Percentiles rank a stretch among this genome's conserved stretches.
Evolutionary conservation across 768 basidiomycete species (phyloP).

Genomic region (Galerina sulciceps): DNA sequence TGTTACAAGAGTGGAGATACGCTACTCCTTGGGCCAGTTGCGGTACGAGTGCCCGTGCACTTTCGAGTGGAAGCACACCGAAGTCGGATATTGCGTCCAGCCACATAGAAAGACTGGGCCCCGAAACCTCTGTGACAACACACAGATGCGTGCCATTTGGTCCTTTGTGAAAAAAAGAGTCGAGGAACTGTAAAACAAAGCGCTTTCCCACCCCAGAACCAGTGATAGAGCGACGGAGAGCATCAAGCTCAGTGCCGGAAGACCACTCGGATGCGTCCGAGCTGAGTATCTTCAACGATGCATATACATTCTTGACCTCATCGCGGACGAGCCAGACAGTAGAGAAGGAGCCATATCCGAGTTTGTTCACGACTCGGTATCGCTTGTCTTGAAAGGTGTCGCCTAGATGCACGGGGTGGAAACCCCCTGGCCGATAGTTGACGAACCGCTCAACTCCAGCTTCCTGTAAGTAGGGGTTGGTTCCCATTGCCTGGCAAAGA

Average conservation of each 20-base stretch:
- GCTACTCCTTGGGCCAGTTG: no score
- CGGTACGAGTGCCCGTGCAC: no score
- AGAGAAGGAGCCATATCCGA: conserved; percentile 15
- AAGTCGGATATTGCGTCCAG: no score
- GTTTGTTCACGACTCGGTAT: conserved; percentile 17
- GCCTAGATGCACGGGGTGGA: conserved; percentile 14
- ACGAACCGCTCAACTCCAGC: background rate
- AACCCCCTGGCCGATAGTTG: conserved; percentile 12
- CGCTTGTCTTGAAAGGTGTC: conserved; percentile 10
- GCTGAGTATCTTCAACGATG: background rate
- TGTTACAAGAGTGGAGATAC: no score
- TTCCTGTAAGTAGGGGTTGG: background rate
- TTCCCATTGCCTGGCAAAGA: no score
- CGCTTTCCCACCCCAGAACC: background rate
- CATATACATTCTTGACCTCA: background rate
- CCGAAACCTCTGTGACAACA: conserved; percentile 2
- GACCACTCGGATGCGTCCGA: background rate
- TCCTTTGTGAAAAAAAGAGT: conserved; percentile 8
- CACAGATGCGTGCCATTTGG: conserved; percentile 14
- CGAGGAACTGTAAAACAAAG: conserved; percentile 7
- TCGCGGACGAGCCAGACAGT: conserved; percentile 18
- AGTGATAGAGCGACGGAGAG: background rate
- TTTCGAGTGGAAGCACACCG: no score
- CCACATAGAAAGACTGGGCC: no score
- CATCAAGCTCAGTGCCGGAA: background rate